A percentile compares a stretch with the other conserved stretches of the same genome.
Evolutionary conservation across 1,139 yeast genomes (phyloP).

Genomic region (Saccharomyces hybrid): DNA sequence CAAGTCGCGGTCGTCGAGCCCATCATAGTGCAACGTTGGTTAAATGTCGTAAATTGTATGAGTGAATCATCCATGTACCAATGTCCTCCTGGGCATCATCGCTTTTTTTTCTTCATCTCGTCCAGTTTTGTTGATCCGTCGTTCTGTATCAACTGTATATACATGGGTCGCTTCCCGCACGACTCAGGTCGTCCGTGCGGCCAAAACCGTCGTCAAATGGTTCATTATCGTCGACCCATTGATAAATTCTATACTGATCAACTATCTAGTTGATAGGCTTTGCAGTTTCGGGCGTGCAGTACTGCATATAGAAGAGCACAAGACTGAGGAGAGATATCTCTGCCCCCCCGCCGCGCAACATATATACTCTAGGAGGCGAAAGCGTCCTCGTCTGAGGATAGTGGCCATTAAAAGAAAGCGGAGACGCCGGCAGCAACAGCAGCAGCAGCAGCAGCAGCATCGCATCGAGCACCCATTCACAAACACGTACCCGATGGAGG

Average conservation of each 20-base stretch:
- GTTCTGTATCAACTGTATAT: not conserved
- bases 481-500: not conserved
- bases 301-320: not conserved
- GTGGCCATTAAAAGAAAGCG: not conserved
- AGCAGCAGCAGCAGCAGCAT: not conserved
- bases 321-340: not conserved
- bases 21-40: not conserved
- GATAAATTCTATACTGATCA: not conserved
- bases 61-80: not conserved
- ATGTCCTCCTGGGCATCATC: not conserved
- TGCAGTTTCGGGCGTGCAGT: not conserved
- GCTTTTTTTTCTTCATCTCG: not conserved
- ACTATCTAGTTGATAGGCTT: not conserved
- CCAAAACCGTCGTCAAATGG: not conserved
- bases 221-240: conserved; percentile 1
- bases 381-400: not conserved
- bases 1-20: not conserved
- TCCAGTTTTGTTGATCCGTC: not conserved
- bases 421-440: not conserved
- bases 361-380: not conserved
- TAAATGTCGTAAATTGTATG: not conserved
- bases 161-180: not conserved
- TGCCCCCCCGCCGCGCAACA: not conserved
- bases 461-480: not conserved
- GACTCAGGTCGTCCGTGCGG: not conserved